Conservation (phyloP, 2,329 filamentous ascomycete species). For the Hypomyces perniciosus region DNA sequence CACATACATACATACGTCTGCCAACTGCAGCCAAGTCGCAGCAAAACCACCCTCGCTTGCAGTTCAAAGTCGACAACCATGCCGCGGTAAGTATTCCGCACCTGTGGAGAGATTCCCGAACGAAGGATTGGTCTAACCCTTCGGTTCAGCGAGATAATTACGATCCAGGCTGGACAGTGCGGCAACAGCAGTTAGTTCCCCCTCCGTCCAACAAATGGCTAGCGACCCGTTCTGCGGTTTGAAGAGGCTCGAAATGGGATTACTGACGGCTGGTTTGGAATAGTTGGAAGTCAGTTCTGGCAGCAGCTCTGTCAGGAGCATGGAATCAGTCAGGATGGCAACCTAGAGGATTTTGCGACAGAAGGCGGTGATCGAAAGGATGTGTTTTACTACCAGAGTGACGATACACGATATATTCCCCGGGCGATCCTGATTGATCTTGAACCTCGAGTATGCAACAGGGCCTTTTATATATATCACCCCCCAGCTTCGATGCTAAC, state of each 20-base stretch:
- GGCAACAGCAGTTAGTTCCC: constrained; percentile 88
- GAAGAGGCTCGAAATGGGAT: neutral
- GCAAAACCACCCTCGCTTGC: neutral
- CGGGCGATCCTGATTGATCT: constrained; percentile 92
- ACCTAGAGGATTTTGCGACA: constrained; percentile 94
- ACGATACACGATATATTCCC: constrained; percentile 97
- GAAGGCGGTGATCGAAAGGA: constrained; percentile 97
- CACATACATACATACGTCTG: constrained; percentile 1
- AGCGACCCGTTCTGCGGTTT: neutral
- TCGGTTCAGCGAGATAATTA: constrained; percentile 87
- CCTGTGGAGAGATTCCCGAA: constrained; percentile 6
- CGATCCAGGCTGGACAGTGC: constrained; percentile 97
- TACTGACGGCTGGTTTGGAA: constrained; percentile 36
- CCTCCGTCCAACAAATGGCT: constrained; percentile 1
- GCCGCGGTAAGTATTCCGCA: constrained; percentile 20
- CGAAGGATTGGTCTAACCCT: neutral
- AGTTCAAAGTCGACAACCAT: constrained; percentile 16
- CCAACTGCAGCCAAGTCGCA: neutral
- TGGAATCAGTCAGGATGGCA: constrained; percentile 94
- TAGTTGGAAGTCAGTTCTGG: constrained; percentile 97
- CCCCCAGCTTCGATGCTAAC: neutral
- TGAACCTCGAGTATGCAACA: constrained; percentile 66
- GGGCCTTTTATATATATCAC: neutral
- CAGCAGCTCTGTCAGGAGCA: constrained; percentile 97
- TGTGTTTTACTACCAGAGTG: constrained; percentile 99